phyloP scores from a whole-genome alignment of 805 yeast species.

The Spathaspora boniae region DNA sequence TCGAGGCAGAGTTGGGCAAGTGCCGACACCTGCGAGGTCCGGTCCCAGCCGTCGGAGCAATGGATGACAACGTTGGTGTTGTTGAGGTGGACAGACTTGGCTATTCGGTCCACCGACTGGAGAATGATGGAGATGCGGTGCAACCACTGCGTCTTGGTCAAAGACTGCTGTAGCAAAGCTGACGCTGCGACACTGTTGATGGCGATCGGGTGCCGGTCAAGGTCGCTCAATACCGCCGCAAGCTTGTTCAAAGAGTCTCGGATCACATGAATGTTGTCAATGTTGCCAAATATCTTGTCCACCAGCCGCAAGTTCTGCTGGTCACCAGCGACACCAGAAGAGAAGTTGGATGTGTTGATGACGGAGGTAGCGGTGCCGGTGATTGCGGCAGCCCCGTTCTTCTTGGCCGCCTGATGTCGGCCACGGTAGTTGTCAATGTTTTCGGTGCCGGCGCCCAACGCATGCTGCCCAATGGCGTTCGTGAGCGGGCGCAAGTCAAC shows the following conservation, averaged over 20 bases:
- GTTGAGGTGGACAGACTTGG: constrained; percentile 78
- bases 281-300: constrained; percentile 78
- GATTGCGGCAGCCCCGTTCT: neutral
- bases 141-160: constrained; percentile 76
- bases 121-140: constrained; percentile 65
- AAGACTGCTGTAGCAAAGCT: constrained; percentile 42
- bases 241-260: constrained; percentile 73
- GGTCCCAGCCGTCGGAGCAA: constrained; percentile 99
- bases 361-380: neutral
- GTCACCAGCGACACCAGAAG: neutral
- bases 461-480: constrained; percentile 94
- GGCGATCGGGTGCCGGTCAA: constrained; percentile 52
- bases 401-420: constrained; percentile 3
- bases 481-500: constrained; percentile 92
- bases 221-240: constrained; percentile 58
- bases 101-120: constrained; percentile 71
- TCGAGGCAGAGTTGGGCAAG: constrained; percentile 83
- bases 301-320: constrained; percentile 27
- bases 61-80: constrained; percentile 82
- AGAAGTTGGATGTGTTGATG: too few species aligned
- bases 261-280: constrained; percentile 95
- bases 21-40: constrained; percentile 87
- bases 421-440: constrained; percentile 79
- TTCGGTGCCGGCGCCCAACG: constrained; percentile 97
- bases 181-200: constrained; percentile 10